Evolutionary conservation across 108 stramenopile genomes (phyloP).

Genomic region (Stephanodiscus minutulus): DNA sequence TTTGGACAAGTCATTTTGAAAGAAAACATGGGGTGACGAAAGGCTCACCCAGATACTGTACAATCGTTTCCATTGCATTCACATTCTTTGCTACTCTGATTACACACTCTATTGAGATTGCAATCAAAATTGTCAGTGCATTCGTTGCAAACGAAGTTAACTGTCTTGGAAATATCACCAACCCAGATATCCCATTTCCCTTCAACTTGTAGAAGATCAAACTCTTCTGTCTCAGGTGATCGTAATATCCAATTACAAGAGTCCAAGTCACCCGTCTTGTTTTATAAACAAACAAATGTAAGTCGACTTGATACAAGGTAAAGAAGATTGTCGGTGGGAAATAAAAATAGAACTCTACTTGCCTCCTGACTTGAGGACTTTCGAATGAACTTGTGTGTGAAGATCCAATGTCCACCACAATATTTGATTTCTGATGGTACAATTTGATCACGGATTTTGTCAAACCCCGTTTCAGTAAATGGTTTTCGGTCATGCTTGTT

Average conservation of each 20-base stretch:
- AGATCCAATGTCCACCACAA: conserved; percentile 7
- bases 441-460: neutral
- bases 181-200: neutral
- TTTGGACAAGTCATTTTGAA: no score
- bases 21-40: no score
- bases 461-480: neutral
- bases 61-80: neutral
- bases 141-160: neutral
- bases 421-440: conserved; percentile 1
- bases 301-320: neutral
- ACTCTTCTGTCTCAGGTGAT: neutral
- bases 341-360: neutral
- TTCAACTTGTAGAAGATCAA: neutral
- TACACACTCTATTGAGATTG: conserved; percentile 10
- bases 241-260: neutral
- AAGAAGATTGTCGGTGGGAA: neutral
- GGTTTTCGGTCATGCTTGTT: conserved; percentile 5
- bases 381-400: conserved; percentile 5
- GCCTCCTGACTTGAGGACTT: neutral
- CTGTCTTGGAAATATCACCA: neutral
- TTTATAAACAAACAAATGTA: neutral
- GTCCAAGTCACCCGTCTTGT: neutral
- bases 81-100: neutral
- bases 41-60: no score
- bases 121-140: conserved; percentile 13